phyloP scores from a whole-genome alignment of 805 yeast species.

The Saturnispora hagleri region DNA sequence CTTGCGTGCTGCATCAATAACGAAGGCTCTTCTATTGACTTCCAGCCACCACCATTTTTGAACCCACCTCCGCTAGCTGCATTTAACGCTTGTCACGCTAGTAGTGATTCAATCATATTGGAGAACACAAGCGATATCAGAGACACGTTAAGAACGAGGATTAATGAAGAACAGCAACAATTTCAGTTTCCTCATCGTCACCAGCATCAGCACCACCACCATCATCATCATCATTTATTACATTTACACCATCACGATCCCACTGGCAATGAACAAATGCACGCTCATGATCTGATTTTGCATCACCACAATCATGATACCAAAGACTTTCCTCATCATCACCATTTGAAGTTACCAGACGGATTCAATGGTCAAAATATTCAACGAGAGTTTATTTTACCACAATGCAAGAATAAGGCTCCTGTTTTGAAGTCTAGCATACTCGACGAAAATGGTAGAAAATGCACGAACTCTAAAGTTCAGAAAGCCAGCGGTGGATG shows the following conservation, averaged over 20 bases:
- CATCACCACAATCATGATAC: constrained; percentile 13
- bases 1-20: neutral
- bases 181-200: neutral
- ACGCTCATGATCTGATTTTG: constrained; percentile 13
- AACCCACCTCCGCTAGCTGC: constrained; percentile 1
- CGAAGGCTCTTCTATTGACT: neutral
- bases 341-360: constrained; percentile 25
- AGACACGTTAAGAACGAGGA: neutral
- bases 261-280: constrained; percentile 5
- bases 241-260: constrained; percentile 14
- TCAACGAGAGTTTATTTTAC: constrained; percentile 24
- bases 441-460: neutral
- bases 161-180: neutral
- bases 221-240: constrained; percentile 14
- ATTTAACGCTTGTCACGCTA: neutral
- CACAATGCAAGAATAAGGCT: constrained; percentile 13
- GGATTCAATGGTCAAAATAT: constrained; percentile 19
- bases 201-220: constrained; percentile 2
- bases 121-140: constrained; percentile 1
- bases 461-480: neutral
- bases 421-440: neutral
- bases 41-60: neutral
- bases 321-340: constrained; percentile 17
- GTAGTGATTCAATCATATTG: neutral
- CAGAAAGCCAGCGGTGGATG: neutral